Conservation (phyloP, 1,284 basidiomycete species). For the Volvariella volvacea region DNA sequence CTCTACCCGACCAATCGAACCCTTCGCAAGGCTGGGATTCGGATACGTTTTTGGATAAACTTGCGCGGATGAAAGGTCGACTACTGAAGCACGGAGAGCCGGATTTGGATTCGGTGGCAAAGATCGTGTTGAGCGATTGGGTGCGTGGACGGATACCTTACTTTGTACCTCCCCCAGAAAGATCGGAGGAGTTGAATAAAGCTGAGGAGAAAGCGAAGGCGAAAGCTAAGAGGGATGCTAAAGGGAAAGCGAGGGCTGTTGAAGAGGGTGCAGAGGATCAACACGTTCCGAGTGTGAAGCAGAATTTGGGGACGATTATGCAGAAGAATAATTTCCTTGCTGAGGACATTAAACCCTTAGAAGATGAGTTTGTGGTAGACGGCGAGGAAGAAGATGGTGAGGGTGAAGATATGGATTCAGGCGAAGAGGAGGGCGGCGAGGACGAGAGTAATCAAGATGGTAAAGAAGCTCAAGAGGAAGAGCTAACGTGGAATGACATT, state of each 20-base stretch:
- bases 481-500: constrained; percentile 64
- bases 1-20: constrained; percentile 52
- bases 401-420: constrained; percentile 24
- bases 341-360: constrained; percentile 62
- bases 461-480: constrained; percentile 27
- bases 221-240: constrained; percentile 18
- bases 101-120: constrained; percentile 88
- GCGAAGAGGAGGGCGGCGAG: constrained; percentile 22
- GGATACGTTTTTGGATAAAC: constrained; percentile 77
- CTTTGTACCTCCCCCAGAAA: constrained; percentile 78
- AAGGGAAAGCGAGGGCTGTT: constrained; percentile 33
- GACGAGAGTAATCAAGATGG: constrained; percentile 22
- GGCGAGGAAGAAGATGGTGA: constrained; percentile 18
- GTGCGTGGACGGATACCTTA: constrained; percentile 92
- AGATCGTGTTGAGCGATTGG: constrained; percentile 97
- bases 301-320: constrained; percentile 71
- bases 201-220: constrained; percentile 49
- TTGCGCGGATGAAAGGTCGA: constrained; percentile 90
- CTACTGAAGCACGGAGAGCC: constrained; percentile 94
- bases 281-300: constrained; percentile 50
- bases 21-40: constrained; percentile 54
- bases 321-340: constrained; percentile 81
- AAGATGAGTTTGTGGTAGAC: constrained; percentile 37
- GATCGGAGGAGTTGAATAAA: constrained; percentile 61
- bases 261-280: constrained; percentile 21